Conservation (phyloP, 1,284 basidiomycete species). For the Trichosporon ovoides region DNA sequence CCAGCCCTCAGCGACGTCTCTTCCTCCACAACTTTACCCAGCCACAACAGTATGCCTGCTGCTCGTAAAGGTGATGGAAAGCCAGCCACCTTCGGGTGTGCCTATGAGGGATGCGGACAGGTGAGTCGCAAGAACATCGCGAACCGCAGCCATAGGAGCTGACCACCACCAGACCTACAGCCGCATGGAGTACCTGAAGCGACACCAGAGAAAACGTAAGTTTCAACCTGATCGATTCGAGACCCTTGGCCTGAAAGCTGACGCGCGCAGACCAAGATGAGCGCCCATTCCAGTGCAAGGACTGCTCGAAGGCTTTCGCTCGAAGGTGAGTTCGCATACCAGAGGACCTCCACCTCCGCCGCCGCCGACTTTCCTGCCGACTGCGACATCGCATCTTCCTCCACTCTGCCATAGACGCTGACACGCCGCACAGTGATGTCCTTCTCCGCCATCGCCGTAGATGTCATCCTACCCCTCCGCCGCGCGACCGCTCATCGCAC, state of each 20-base stretch:
- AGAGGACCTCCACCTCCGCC: slow-evolving; percentile 4
- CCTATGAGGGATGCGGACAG: slow-evolving; percentile 2
- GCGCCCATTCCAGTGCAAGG: slow-evolving; percentile 47
- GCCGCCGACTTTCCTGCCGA: background rate
- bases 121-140: background rate
- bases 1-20: background rate
- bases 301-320: slow-evolving; percentile 49
- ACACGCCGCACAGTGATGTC: slow-evolving; percentile 37
- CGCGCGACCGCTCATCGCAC: slow-evolving; percentile 34
- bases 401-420: background rate
- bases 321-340: slow-evolving; percentile 36
- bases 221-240: slow-evolving; percentile 8
- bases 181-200: slow-evolving; percentile 48
- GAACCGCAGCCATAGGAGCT: background rate
- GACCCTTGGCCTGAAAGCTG: no score
- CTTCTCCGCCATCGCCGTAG: slow-evolving; percentile 49
- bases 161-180: slow-evolving; percentile 37
- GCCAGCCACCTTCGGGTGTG: slow-evolving; percentile 2
- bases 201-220: slow-evolving; percentile 50
- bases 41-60: background rate
- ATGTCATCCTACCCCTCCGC: slow-evolving; percentile 47
- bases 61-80: slow-evolving; percentile 1
- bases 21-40: background rate
- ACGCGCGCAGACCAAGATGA: slow-evolving; percentile 43
- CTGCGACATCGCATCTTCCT: background rate